Percentiles rank a stretch among this genome's conserved stretches.
Evolutionary conservation across 257 asterid genomes (phyloP).

Genomic region (Pogostemon cablin): DNA sequence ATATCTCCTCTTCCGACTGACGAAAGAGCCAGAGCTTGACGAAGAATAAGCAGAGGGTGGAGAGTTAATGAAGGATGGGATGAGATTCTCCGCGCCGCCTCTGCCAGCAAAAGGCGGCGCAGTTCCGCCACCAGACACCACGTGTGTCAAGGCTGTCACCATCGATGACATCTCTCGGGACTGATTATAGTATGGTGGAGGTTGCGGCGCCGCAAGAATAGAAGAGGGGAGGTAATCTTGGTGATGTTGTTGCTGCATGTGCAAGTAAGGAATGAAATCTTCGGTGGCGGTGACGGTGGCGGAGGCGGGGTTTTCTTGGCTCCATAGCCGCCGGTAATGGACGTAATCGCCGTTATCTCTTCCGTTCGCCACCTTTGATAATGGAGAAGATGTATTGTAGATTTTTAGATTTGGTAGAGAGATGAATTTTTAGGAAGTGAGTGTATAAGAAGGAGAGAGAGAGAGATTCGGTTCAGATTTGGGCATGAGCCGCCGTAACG

Average conservation of each 20-base stretch:
- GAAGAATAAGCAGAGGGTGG: slow-evolving; percentile 57
- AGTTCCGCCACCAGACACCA: slow-evolving; percentile 47
- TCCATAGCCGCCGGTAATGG: slow-evolving; percentile 37
- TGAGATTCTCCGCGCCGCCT: background rate
- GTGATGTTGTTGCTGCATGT: slow-evolving; percentile 40
- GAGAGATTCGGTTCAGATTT: no score
- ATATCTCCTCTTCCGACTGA: slow-evolving; percentile 63
- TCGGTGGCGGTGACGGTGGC: slow-evolving; percentile 24
- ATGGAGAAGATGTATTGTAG: background rate
- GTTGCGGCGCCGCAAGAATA: slow-evolving; percentile 36
- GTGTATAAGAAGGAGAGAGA: no score
- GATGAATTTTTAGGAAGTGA: no score
- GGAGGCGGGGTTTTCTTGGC: slow-evolving; percentile 27
- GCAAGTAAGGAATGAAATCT: slow-evolving; percentile 7
- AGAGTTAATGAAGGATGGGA: slow-evolving; percentile 33
- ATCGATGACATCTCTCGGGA: slow-evolving; percentile 63
- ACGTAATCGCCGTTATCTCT: slow-evolving; percentile 46
- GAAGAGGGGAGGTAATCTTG: slow-evolving; percentile 39
- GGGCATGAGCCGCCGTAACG: no score
- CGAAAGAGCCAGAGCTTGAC: slow-evolving; percentile 57
- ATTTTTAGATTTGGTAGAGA: no score
- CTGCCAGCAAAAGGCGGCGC: slow-evolving; percentile 29
- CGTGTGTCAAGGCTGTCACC: slow-evolving; percentile 62
- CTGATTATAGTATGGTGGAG: slow-evolving; percentile 36
- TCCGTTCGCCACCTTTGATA: slow-evolving; percentile 66